phyloP scores from a whole-genome alignment of 179 eudicot species.

The Heliamphora pulchella region DNA sequence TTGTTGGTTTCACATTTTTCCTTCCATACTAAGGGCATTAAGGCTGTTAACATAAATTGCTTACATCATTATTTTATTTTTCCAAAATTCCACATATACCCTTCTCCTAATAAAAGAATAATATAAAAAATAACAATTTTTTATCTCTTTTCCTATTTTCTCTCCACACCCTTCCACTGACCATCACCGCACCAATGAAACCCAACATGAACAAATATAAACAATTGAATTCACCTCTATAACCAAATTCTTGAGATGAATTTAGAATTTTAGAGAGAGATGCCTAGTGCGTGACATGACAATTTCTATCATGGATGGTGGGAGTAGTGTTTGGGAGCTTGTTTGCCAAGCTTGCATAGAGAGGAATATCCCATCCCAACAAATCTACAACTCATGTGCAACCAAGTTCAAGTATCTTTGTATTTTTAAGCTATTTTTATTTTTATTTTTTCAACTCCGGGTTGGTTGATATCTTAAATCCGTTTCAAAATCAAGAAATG shows the following conservation, averaged over 20 bases:
- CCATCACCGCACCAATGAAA: no score
- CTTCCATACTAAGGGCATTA: no score
- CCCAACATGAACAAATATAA: no score
- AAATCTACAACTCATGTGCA: conserved; percentile 48
- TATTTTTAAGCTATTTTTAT: not conserved
- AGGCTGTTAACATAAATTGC: no score
- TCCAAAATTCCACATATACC: no score
- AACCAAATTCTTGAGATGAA: not conserved
- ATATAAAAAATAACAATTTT: no score
- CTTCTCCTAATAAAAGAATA: no score
- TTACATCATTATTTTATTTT: no score
- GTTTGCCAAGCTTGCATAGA: conserved; percentile 72
- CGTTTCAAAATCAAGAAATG: conserved; percentile 19
- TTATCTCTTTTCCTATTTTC: no score
- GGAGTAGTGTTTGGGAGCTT: conserved; percentile 70
- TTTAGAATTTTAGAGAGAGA: not conserved
- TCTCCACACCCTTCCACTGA: no score
- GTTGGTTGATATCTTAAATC: conserved; percentile 14
- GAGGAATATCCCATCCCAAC: conserved; percentile 40
- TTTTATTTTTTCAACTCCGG: not conserved
- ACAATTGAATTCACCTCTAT: no score
- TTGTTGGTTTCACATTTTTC: no score
- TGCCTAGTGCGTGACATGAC: not conserved
- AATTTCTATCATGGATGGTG: conserved; percentile 45
- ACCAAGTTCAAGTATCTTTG: conserved; percentile 48